These are phyloP conservation scores for Cryphonectria naterciae DNA, from an alignment of 2,329 filamentous ascomycete species.

Conservation along the genomic window DNA sequence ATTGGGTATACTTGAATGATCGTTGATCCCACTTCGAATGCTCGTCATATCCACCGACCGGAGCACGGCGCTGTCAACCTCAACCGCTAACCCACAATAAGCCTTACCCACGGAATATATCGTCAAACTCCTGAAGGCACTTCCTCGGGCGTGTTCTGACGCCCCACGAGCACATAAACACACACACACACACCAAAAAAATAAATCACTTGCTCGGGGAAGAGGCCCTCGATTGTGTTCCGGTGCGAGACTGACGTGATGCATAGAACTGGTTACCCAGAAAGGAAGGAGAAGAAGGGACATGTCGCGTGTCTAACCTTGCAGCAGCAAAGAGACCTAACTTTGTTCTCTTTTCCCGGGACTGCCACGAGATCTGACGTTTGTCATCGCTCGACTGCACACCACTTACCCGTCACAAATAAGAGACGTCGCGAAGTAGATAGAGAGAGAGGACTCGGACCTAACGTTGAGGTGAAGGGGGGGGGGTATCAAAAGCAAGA, in stretches of 20 bases:
- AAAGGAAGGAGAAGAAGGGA: neutral
- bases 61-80: neutral
- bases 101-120: neutral
- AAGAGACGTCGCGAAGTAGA: neutral
- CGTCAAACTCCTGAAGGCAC: neutral
- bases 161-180: neutral
- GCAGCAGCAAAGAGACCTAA: neutral
- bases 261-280: neutral
- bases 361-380: neutral
- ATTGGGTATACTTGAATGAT: too few species aligned
- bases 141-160: too few species aligned
- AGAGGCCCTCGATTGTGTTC: neutral
- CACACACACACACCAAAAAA: too few species aligned
- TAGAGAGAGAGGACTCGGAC: neutral
- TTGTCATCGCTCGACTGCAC: neutral
- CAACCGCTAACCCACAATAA: neutral
- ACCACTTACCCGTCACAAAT: neutral
- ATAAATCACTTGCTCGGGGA: too few species aligned
- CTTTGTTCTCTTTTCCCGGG: neutral
- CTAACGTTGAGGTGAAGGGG: neutral
- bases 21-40: neutral
- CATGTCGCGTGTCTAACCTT: neutral
- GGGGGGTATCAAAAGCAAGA: neutral
- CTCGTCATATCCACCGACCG: too few species aligned
- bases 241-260: neutral